These are phyloP conservation scores for Mycena albidolilacea DNA, from an alignment of 768 basidiomycete species.

Conservation along the genomic window DNA sequence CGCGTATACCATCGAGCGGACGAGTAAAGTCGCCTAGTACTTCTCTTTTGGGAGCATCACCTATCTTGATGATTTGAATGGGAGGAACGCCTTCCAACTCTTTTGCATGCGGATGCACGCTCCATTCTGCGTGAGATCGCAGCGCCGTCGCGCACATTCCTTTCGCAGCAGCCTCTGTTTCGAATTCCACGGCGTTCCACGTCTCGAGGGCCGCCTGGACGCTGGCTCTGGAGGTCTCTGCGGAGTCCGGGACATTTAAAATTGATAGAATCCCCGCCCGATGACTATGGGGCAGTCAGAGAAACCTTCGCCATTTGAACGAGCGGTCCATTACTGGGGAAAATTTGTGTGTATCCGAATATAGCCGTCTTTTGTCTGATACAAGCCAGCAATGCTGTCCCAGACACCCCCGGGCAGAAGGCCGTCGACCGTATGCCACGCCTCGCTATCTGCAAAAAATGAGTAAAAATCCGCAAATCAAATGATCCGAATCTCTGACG, in stretches of 20 bases:
- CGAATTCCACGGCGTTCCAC: slow-evolving; percentile 64
- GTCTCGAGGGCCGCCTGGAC: slow-evolving; percentile 55
- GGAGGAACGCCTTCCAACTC: slow-evolving; percentile 58
- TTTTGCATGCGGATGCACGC: slow-evolving; percentile 62
- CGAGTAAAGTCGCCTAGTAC: slow-evolving; percentile 29
- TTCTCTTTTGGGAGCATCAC: slow-evolving; percentile 59
- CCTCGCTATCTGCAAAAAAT: slow-evolving; percentile 60
- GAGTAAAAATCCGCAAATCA: neutral
- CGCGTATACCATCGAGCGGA: slow-evolving; percentile 66
- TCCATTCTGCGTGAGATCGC: slow-evolving; percentile 66
- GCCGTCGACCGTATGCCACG: slow-evolving; percentile 63
- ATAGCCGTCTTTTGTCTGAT: slow-evolving; percentile 66
- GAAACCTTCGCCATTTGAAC: neutral
- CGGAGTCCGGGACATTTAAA: slow-evolving; percentile 52
- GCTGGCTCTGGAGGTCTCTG: slow-evolving; percentile 49
- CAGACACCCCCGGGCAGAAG: slow-evolving; percentile 53
- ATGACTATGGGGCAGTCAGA: slow-evolving; percentile 55
- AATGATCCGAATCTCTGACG: slow-evolving; percentile 47
- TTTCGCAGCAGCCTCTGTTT: slow-evolving; percentile 58
- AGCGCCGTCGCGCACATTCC: slow-evolving; percentile 68
- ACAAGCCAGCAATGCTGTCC: slow-evolving; percentile 68
- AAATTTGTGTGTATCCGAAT: slow-evolving; percentile 77
- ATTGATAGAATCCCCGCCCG: slow-evolving; percentile 64
- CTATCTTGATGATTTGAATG: slow-evolving; percentile 61
- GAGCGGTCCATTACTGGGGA: slow-evolving; percentile 61